Conservation (phyloP, 75 land plant species). For the Selaginella moellendorffii region DNA sequence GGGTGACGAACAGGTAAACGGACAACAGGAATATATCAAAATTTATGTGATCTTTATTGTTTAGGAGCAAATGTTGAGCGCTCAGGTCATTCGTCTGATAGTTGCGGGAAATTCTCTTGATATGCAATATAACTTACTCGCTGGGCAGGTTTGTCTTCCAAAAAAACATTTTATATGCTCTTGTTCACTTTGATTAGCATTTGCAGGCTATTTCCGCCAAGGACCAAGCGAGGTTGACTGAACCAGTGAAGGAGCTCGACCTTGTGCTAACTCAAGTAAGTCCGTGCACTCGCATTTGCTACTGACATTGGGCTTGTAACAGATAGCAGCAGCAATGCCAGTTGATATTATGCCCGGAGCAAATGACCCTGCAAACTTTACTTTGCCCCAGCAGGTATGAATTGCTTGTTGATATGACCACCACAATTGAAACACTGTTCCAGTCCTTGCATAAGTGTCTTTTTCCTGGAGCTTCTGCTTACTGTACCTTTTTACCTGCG, state of each 20-base stretch:
- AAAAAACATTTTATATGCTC: background rate
- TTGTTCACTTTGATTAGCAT: background rate
- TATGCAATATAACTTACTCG: constrained; percentile 37
- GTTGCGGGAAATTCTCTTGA: constrained; percentile 89
- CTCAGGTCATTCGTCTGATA: constrained; percentile 74
- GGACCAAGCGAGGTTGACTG: constrained; percentile 58
- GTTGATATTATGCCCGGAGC: constrained; percentile 96
- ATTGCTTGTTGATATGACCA: background rate
- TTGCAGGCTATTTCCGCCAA: constrained; percentile 55
- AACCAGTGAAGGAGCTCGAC: constrained; percentile 89
- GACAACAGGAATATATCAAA: background rate
- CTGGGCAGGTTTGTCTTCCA: constrained; percentile 68
- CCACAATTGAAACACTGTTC: background rate
- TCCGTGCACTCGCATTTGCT: background rate
- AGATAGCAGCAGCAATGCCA: constrained; percentile 86
- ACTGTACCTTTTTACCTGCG: constrained; percentile 66
- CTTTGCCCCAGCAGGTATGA: constrained; percentile 91
- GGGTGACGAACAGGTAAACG: constrained; percentile 77
- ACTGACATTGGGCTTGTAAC: constrained; percentile 1
- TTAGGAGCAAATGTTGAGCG: constrained; percentile 75
- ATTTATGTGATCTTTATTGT: background rate
- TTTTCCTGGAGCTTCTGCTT: constrained; percentile 76
- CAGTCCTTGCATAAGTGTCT: constrained; percentile 91
- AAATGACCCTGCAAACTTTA: constrained; percentile 85
- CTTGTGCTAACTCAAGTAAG: constrained; percentile 72